A percentile compares a stretch with the other conserved stretches of the same genome.
Evolutionary conservation across 805 yeast genomes (phyloP).

Genomic region (Brettanomyces sp.): DNA sequence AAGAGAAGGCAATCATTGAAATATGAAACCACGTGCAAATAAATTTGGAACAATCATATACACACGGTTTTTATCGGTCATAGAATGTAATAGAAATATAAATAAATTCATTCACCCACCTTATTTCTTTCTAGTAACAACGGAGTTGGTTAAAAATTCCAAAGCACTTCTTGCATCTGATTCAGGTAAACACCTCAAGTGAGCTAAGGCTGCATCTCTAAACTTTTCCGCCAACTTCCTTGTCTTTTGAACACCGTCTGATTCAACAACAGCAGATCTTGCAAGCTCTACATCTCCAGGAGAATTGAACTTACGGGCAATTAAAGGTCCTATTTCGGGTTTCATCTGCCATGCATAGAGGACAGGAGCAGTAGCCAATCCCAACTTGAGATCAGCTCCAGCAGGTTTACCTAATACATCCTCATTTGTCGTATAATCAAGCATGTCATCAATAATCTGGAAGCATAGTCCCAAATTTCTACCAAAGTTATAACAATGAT

Average conservation of each 20-base stretch:
- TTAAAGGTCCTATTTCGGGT: slow-evolving; percentile 77
- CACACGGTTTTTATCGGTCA: not conserved
- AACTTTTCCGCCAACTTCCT: slow-evolving; percentile 68
- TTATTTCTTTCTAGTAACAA: slow-evolving; percentile 70
- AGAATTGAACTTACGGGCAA: slow-evolving; percentile 69
- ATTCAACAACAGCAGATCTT: slow-evolving; percentile 56
- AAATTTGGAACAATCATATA: not conserved
- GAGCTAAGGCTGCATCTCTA: slow-evolving; percentile 63
- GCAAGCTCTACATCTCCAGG: slow-evolving; percentile 85
- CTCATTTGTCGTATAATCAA: slow-evolving; percentile 87
- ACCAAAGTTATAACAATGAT: slow-evolving; percentile 84
- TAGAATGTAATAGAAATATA: no score
- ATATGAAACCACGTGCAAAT: no score
- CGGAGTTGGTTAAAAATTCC: slow-evolving; percentile 72
- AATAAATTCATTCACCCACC: not conserved
- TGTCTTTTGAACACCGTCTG: slow-evolving; percentile 72
- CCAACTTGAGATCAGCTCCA: slow-evolving; percentile 88
- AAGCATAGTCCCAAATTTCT: slow-evolving; percentile 89
- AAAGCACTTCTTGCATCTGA: slow-evolving; percentile 85
- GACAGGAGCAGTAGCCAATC: slow-evolving; percentile 95
- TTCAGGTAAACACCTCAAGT: slow-evolving; percentile 70
- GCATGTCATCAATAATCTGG: slow-evolving; percentile 92
- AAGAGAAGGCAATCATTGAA: no score
- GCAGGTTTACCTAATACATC: slow-evolving; percentile 88
- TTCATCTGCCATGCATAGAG: slow-evolving; percentile 86